These are phyloP conservation scores for Pseudodiploospora longispora DNA, from an alignment of 2,329 filamentous ascomycete species.

Conservation along the genomic window DNA sequence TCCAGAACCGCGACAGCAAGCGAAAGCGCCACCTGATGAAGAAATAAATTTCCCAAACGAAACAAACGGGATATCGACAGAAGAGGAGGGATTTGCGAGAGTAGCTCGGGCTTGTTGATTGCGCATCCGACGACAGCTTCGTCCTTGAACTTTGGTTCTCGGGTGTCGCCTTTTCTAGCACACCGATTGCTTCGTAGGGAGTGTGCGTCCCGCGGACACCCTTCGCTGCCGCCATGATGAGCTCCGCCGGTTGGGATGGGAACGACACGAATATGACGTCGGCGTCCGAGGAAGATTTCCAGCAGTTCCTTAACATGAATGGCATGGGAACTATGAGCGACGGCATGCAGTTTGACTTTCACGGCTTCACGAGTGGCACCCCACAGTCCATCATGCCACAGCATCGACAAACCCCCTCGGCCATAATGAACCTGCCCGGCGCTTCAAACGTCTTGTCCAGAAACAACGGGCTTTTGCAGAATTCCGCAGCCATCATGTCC, in stretches of 20 bases:
- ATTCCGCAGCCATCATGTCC: conserved; percentile 41
- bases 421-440: conserved; percentile 27
- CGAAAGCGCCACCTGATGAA: too few species aligned
- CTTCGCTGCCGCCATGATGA: conserved; percentile 36
- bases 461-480: conserved; percentile 30
- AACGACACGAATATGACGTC: conserved; percentile 48
- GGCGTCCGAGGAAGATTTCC: conserved; percentile 51
- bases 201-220: conserved; percentile 7
- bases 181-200: too few species aligned
- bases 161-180: too few species aligned
- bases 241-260: conserved; percentile 45
- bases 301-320: conserved; percentile 56
- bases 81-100: too few species aligned
- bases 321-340: conserved; percentile 46
- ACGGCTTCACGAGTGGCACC: conserved; percentile 39
- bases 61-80: too few species aligned
- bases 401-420: conserved; percentile 23
- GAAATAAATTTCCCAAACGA: too few species aligned
- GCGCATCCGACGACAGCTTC: too few species aligned
- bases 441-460: conserved; percentile 21
- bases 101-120: too few species aligned
- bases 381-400: conserved; percentile 23
- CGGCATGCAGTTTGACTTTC: conserved; percentile 52
- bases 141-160: too few species aligned
- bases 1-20: too few species aligned